Percentiles rank a stretch among this genome's conserved stretches.
Evolutionary conservation across 2,329 filamentous ascomycete genomes (phyloP).

Genomic region (Calonectria crousiana): DNA sequence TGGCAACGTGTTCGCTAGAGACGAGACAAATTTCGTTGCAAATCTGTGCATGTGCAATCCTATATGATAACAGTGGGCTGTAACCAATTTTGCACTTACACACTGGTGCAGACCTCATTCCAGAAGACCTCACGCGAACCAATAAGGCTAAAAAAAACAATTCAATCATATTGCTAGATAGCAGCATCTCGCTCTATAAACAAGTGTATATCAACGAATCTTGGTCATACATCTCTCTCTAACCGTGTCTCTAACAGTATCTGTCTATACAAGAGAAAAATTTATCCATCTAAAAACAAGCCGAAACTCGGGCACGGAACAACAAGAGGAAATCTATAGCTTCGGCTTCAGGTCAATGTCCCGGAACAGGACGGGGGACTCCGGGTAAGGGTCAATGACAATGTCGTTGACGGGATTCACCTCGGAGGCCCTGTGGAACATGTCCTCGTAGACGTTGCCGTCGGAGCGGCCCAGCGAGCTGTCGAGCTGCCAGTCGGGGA

Average conservation of each 20-base stretch:
- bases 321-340: background rate
- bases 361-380: conserved; percentile 47
- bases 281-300: background rate
- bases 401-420: conserved; percentile 80
- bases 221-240: background rate
- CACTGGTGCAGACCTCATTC: too few relatives aligned
- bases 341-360: background rate
- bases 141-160: background rate
- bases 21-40: too few relatives aligned
- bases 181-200: background rate
- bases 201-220: background rate
- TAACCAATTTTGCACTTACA: too few relatives aligned
- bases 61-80: too few relatives aligned
- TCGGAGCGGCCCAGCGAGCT: conserved; percentile 77
- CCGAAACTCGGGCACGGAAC: too few relatives aligned
- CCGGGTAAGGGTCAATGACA: conserved; percentile 79
- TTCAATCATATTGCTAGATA: background rate
- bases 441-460: conserved; percentile 82
- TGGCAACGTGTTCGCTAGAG: too few relatives aligned
- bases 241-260: background rate
- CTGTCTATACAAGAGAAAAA: background rate
- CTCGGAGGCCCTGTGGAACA: conserved; percentile 79
- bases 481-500: conserved; percentile 84
- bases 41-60: too few relatives aligned
- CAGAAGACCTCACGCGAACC: too few relatives aligned